These are phyloP conservation scores for Spatholobus suberectus DNA, from an alignment of 306 rosid species.

Conservation along the genomic window DNA sequence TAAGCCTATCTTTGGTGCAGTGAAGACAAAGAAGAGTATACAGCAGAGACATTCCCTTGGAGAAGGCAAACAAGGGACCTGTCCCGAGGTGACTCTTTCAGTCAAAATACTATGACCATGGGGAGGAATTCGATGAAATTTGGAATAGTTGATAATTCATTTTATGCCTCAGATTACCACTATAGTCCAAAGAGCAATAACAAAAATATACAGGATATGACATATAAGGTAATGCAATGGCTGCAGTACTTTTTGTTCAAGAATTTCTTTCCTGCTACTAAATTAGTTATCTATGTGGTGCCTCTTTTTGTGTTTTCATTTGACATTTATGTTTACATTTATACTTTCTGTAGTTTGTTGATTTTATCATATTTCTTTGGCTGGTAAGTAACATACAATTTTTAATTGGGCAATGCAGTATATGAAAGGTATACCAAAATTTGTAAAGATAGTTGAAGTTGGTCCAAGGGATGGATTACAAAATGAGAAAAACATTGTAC, in stretches of 20 bases:
- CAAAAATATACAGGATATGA: conserved; percentile 39
- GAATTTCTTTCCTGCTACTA: background rate
- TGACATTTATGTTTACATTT: background rate
- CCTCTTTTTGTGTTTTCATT: background rate
- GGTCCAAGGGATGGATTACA: conserved; percentile 98
- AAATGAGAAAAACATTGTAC: conserved; percentile 82
- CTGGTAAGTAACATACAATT: background rate
- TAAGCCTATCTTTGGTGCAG: conserved; percentile 50
- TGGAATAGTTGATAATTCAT: conserved; percentile 58
- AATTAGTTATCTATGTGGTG: background rate
- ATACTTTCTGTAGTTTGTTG: background rate
- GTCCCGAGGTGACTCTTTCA: conserved; percentile 53
- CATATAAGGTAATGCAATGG: conserved; percentile 61
- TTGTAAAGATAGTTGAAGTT: conserved; percentile 93
- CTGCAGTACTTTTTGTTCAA: background rate
- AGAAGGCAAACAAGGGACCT: conserved; percentile 64
- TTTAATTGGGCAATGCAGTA: conserved; percentile 53
- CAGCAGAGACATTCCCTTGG: conserved; percentile 74
- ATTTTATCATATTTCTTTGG: conserved; percentile 29
- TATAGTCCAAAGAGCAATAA: conserved; percentile 47
- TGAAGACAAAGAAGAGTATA: conserved; percentile 62
- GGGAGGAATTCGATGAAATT: conserved; percentile 52
- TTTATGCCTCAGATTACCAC: conserved; percentile 46
- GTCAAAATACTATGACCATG: conserved; percentile 44
- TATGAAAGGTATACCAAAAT: conserved; percentile 66